Conservation (phyloP, 2,329 filamentous ascomycete species). For the Colletotrichum cereale region DNA sequence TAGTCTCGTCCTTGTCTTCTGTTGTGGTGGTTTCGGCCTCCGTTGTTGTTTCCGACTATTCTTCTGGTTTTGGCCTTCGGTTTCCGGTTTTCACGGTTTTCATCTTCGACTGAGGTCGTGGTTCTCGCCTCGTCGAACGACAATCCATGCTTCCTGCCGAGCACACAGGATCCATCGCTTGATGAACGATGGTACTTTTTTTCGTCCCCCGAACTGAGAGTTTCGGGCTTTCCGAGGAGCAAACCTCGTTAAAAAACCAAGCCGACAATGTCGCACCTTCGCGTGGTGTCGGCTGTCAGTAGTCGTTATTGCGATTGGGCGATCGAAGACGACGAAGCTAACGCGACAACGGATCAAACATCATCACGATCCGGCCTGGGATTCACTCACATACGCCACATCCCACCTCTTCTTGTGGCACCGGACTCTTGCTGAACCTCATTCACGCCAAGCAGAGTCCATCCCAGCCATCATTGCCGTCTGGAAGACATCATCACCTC, state of each 20-base stretch:
- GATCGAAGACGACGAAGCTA: constrained; percentile 23
- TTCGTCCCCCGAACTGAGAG: not conserved
- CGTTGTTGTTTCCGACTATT: not conserved
- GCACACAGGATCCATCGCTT: not conserved
- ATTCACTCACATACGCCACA: not conserved
- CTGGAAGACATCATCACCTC: not conserved
- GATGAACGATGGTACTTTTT: not conserved
- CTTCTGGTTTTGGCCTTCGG: no score
- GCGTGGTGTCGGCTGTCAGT: constrained; percentile 27
- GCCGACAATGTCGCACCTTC: constrained; percentile 28
- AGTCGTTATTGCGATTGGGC: constrained; percentile 13
- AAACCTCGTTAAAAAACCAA: constrained; percentile 18
- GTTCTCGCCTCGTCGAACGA: constrained; percentile 1
- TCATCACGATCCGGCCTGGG: not conserved
- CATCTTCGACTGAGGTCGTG: constrained; percentile 1
- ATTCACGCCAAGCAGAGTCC: no score
- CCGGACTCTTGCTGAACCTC: no score
- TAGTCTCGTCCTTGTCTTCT: no score
- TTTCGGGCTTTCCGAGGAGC: constrained; percentile 11
- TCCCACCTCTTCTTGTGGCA: not conserved
- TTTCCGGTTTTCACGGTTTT: no score
- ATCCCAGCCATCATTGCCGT: not conserved
- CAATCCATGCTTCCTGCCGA: not conserved
- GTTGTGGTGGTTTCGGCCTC: constrained; percentile 16
- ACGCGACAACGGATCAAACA: constrained; percentile 16